phyloP scores from a whole-genome alignment of 2,329 filamentous ascomycete genomes.

The Dothistroma pini region DNA sequence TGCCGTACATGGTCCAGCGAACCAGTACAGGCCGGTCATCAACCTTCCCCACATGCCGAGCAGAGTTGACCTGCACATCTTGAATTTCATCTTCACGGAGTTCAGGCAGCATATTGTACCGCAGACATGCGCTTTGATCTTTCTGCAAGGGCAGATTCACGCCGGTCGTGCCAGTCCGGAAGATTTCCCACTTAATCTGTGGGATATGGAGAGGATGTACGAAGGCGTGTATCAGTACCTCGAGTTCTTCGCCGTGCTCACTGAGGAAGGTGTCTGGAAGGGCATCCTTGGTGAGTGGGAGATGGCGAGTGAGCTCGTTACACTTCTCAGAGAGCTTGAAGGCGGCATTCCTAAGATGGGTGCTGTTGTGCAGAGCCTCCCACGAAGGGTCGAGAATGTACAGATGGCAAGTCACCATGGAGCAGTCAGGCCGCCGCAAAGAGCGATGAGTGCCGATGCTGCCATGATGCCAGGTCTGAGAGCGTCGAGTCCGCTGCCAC shows the following conservation, averaged over 20 bases:
- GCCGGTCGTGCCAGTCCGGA: slow-evolving; percentile 69
- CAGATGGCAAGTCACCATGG: slow-evolving; percentile 1
- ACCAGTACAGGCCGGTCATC: slow-evolving; percentile 4
- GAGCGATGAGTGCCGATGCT: slow-evolving; percentile 29
- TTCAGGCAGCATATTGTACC: slow-evolving; percentile 91
- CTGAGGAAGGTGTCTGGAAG: slow-evolving; percentile 79
- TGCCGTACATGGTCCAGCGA: slow-evolving; percentile 4
- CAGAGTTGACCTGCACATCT: slow-evolving; percentile 60
- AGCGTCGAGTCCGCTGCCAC: slow-evolving; percentile 7
- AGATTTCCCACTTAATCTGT: slow-evolving; percentile 90
- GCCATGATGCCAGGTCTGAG: slow-evolving; percentile 15
- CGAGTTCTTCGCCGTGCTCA: slow-evolving; percentile 86
- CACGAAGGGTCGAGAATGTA: slow-evolving; percentile 21
- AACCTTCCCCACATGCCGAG: slow-evolving; percentile 30
- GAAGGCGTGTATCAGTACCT: slow-evolving; percentile 93
- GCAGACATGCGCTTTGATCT: slow-evolving; percentile 90
- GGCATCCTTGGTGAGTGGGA: slow-evolving; percentile 88
- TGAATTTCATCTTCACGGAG: slow-evolving; percentile 89
- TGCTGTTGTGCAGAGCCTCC: slow-evolving; percentile 49
- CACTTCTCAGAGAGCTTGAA: slow-evolving; percentile 81
- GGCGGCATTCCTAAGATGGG: slow-evolving; percentile 77
- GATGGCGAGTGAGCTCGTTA: slow-evolving; percentile 81
- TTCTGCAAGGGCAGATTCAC: slow-evolving; percentile 85
- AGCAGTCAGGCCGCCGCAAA: slow-evolving; percentile 17
- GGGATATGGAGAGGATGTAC: slow-evolving; percentile 97